phyloP scores from a whole-genome alignment of 139 green algal genomes.

The Bryopsis sp. region DNA sequence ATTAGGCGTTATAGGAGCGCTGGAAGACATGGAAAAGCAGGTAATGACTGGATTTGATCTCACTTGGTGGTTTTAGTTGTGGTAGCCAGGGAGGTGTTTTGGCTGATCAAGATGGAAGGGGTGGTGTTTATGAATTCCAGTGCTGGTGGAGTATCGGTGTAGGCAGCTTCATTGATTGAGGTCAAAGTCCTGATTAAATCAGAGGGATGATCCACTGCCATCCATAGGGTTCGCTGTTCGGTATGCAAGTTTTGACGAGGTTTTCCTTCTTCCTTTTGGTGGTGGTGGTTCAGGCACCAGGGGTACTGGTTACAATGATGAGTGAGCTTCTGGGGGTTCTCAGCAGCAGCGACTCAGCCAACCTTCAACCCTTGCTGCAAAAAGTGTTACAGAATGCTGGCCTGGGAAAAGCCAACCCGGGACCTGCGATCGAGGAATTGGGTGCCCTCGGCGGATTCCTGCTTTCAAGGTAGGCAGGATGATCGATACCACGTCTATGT shows the following conservation, averaged over 20 bases:
- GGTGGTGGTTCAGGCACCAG: too few species aligned
- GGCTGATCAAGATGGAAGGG: too few species aligned
- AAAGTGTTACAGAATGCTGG: constrained; percentile 1
- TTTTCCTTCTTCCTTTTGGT: too few species aligned
- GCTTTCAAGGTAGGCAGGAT: constrained; percentile 1
- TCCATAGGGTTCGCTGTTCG: too few species aligned
- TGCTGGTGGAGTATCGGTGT: too few species aligned
- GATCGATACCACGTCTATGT: too few species aligned
- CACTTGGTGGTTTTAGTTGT: not conserved
- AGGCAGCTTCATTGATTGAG: too few species aligned
- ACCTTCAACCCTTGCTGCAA: constrained; percentile 8
- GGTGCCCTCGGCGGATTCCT: not conserved
- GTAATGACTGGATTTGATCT: not conserved
- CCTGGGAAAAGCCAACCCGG: not conserved
- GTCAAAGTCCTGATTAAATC: too few species aligned
- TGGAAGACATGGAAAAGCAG: constrained; percentile 3
- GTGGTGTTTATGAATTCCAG: too few species aligned
- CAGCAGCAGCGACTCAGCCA: not conserved
- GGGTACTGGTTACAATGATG: constrained; percentile 11
- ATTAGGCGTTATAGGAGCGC: not conserved
- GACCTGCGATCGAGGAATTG: not conserved
- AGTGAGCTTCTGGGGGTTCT: constrained; percentile 4
- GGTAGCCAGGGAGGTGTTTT: too few species aligned
- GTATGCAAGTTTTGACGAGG: too few species aligned
- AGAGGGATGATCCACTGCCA: too few species aligned